Base-by-base conservation (phyloP, 805 yeast species). In the Yamadazyma endophytica region DNA sequence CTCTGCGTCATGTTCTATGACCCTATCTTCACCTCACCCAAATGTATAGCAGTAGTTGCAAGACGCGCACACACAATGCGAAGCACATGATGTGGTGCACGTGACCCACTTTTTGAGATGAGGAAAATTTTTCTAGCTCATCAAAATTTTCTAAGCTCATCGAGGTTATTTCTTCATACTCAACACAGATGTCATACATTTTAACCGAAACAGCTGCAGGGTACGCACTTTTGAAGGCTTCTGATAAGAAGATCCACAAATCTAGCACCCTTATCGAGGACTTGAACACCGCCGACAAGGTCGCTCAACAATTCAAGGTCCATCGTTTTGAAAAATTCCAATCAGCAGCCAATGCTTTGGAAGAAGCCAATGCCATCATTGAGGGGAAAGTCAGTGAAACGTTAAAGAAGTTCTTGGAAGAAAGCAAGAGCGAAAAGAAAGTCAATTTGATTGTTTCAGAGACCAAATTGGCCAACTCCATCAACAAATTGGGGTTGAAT, bases 191-290 rank as follows among this genome's bases (percentile, higher is more conserved):
- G 94, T 82, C 92, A 43, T 84, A 71, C 75, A 88, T 90, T 56
- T 78, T 90, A 61, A 84, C 97, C 40, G 98, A 92, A 73, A 92
- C 98, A 45, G 85, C 98, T 43, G 98, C 98, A 32, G 98, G 98
- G 57, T 92, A 92, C 63, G 98, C 98, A 57, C 75, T 92, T 57
- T 77, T 92, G 59, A 92, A 92, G 71, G 96, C 97, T 36, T 82
- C 96, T 43, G 97, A 92, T 74, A 92, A 92, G 73, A 90, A 90
- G 74, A 82, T 92, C 52, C 82, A 90, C 76, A 90, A 89, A 70
- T 79, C 92, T 16, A 61, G 82, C 33, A 58, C 78, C 37, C 67
- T 89, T 47, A 64, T 84, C 45, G 74, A 80, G 43, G 96, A 88
- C 58, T 73, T 89, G 52, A 73, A 84, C 62, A 63, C 85, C 30